Evolutionary conservation across 2,329 filamentous ascomycete genomes (phyloP).

Genomic region (Fusarium chuoi): DNA sequence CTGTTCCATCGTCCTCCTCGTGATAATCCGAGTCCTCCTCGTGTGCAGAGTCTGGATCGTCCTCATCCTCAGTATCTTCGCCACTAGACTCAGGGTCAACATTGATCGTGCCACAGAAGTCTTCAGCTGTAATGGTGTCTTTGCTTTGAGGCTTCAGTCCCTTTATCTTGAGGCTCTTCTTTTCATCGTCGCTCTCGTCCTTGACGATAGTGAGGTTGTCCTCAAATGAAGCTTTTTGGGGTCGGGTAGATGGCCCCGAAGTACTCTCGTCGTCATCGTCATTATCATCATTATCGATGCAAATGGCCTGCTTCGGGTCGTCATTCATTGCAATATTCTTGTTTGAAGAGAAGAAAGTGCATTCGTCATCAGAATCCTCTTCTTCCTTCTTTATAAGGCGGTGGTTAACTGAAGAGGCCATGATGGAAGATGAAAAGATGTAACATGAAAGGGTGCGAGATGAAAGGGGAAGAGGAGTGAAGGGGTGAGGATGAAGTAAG

Average conservation of each 20-base stretch:
- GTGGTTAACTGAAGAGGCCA: fast-evolving
- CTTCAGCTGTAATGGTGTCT: fast-evolving
- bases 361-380: fast-evolving
- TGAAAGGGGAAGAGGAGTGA: neutral
- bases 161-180: fast-evolving
- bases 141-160: fast-evolving
- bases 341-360: fast-evolving
- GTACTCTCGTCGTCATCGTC: neutral
- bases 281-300: neutral
- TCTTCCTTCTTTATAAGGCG: fast-evolving
- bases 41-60: neutral
- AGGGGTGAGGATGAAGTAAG: no score
- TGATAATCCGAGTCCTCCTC: neutral
- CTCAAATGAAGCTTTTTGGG: fast-evolving
- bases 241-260: fast-evolving
- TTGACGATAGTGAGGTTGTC: neutral
- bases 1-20: no score
- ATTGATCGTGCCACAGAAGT: neutral
- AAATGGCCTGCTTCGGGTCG: fast-evolving
- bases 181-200: fast-evolving
- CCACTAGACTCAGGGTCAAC: neutral
- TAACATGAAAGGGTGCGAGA: neutral
- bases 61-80: neutral
- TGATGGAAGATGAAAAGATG: fast-evolving
- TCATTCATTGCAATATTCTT: fast-evolving